Evolutionary conservation across 495 filamentous ascomycete genomes (phyloP), one percentile per base, ranked within the genome.

Genomic region (Podospora bellae-mahoneyi): DNA sequence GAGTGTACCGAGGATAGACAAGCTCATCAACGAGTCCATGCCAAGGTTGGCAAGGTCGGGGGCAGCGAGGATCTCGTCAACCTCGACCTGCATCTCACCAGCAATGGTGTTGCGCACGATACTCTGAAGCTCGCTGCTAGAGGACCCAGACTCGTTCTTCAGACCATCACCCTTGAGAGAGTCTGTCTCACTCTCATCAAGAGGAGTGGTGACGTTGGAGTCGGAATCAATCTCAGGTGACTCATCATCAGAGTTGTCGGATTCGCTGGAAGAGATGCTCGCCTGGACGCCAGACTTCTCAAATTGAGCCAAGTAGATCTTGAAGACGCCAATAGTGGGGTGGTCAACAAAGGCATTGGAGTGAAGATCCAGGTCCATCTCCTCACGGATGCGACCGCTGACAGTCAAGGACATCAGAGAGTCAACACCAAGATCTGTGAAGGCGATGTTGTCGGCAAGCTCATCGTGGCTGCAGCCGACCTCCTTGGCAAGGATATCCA

Each of bases 401-500:
- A 89, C 83, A 2, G 79, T 84, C 48, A 89, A 75, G 23, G 82
- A 80, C 79, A 89, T 83, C 54, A 89, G 78, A 0, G 85, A 88
- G 71, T 89, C 87, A n/a, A 88, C 82, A 34, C 87, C 87, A 9
- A 87, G 76, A 66, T 87, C 85, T 20, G 81, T 73, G 66, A 88
- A 85, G 64, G 79, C 79, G 28, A 83, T 84, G 69, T 81, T 81
- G 60, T 87, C 83, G 0, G 76, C 79, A 15, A 92, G 80, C 68
- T 92, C 90, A 32, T 84, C 82, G 19, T 85, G 77, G 39, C 82
- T 83, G 64, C 91, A 81, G 60, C 89, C 89, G 58, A 89, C 83
- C 73, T 92, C 90, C 67, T 85, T 84, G 27, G 89, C 87, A 53
- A 92, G 78, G 34, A 92, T 87, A 6, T 82, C 79, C 70, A 92